phyloP scores from a whole-genome alignment of 169 alveolate species.

The Eimeria praecox region DNA sequence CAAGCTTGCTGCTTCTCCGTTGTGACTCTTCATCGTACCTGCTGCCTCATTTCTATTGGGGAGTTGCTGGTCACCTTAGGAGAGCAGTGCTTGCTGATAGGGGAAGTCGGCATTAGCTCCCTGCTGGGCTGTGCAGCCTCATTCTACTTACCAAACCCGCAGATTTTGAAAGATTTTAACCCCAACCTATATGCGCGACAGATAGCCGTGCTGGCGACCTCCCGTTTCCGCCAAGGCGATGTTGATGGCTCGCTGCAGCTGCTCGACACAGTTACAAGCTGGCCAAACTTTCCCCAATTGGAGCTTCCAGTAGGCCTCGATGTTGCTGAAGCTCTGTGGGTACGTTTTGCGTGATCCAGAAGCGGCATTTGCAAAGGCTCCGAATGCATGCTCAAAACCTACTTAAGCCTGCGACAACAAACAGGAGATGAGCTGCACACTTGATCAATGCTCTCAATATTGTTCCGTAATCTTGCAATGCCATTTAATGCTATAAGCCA shows the following conservation, averaged over 20 bases:
- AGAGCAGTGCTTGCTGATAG: constrained; percentile 71
- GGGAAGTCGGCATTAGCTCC: constrained; percentile 57
- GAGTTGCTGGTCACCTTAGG: constrained; percentile 70
- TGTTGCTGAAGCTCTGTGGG: constrained; percentile 62
- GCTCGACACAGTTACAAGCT: constrained; percentile 12
- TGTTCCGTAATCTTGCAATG: not conserved
- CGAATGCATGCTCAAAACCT: not conserved
- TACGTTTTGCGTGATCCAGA: not conserved
- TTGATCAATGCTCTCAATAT: not conserved
- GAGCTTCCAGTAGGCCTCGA: constrained; percentile 55
- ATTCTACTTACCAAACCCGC: constrained; percentile 28
- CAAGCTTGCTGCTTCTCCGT: constrained; percentile 68
- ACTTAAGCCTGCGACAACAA: not conserved
- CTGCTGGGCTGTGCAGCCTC: constrained; percentile 68
- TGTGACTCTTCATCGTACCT: constrained; percentile 47
- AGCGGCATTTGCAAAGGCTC: not conserved
- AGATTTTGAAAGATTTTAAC: constrained; percentile 26
- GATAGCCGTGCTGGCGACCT: constrained; percentile 31
- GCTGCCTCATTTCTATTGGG: constrained; percentile 61
- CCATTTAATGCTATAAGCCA: not conserved
- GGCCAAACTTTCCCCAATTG: not conserved
- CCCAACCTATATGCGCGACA: constrained; percentile 37
- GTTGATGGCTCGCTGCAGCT: constrained; percentile 61
- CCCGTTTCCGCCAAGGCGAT: constrained; percentile 72
- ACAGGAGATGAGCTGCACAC: not conserved